These are phyloP conservation scores for Coriolopsis trogii DNA, from an alignment of 1,284 basidiomycete genomes.

Conservation along the genomic window DNA sequence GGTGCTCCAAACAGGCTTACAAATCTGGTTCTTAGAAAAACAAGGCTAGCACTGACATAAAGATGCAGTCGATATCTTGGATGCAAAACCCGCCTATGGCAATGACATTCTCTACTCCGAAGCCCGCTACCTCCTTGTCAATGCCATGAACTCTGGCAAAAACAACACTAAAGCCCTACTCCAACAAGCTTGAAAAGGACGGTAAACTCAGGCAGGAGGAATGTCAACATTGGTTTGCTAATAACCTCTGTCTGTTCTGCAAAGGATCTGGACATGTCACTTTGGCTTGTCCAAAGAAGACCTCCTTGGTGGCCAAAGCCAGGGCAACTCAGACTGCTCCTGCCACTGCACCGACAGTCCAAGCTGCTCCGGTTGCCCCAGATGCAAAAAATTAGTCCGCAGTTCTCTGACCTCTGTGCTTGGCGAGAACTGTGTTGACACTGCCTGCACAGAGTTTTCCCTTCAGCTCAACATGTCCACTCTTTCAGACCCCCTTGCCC, in stretches of 20 bases:
- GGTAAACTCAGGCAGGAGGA: slow-evolving; percentile 6
- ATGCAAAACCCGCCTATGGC: not conserved
- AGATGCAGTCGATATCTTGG: not conserved
- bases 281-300: slow-evolving; percentile 3
- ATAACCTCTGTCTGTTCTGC: slow-evolving; percentile 14
- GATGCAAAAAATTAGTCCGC: slow-evolving; percentile 10
- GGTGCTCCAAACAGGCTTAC: not conserved
- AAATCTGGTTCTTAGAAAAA: not conserved
- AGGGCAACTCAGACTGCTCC: not conserved
- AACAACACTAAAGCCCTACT: slow-evolving; percentile 1
- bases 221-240: not conserved
- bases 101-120: not conserved
- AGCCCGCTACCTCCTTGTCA: too few relatives aligned
- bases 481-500: slow-evolving; percentile 4
- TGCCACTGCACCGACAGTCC: slow-evolving; percentile 13
- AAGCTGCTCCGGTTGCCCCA: not conserved
- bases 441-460: not conserved
- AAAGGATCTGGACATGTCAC: not conserved
- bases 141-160: not conserved
- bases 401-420: not conserved
- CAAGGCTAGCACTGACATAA: not conserved
- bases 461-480: slow-evolving; percentile 8
- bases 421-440: slow-evolving; percentile 6
- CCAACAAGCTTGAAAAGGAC: slow-evolving; percentile 10
- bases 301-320: slow-evolving; percentile 2